Evolutionary conservation across 192 early-diverging fungal species (phyloP).

Genomic region (Rhizoclosmatium globosum): DNA sequence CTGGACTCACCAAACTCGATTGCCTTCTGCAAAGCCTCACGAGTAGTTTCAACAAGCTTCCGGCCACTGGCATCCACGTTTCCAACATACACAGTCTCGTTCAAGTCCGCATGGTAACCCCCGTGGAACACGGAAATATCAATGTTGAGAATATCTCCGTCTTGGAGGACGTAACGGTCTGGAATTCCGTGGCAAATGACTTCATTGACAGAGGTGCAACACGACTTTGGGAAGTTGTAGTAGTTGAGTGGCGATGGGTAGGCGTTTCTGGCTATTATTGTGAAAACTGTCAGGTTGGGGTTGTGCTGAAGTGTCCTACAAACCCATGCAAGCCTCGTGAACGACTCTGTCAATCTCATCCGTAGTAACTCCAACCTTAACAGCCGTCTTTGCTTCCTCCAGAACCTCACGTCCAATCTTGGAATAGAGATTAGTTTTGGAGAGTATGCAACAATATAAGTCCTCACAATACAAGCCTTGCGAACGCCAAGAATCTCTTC

Average conservation of each 20-base stretch:
- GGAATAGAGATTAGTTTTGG: background rate
- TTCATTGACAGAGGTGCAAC: constrained; percentile 90
- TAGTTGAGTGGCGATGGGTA: constrained; percentile 99
- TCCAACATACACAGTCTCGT: constrained; percentile 92
- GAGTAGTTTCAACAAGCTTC: constrained; percentile 80
- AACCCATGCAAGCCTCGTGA: constrained; percentile 89
- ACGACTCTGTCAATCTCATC: constrained; percentile 96
- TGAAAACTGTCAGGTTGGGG: background rate
- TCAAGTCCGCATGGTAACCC: constrained; percentile 95
- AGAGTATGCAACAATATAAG: background rate
- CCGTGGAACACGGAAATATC: constrained; percentile 90
- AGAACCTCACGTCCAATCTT: constrained; percentile 91
- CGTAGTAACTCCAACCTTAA: constrained; percentile 87
- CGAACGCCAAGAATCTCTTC: constrained; percentile 86
- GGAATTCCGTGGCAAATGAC: constrained; percentile 99
- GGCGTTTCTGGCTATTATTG: constrained; percentile 72
- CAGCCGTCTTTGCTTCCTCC: constrained; percentile 81
- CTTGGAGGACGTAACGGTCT: constrained; percentile 88
- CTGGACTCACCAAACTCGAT: constrained; percentile 79
- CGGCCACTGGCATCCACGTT: constrained; percentile 79
- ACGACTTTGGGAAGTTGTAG: constrained; percentile 93
- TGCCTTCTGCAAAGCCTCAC: constrained; percentile 90
- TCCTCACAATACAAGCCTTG: constrained; percentile 73
- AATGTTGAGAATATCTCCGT: constrained; percentile 97
- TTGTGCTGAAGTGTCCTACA: background rate